A percentile compares a stretch with the other conserved stretches of the same genome.
Conservation (phyloP, 768 basidiomycete genomes). For the Agaricus blazei region DNA sequence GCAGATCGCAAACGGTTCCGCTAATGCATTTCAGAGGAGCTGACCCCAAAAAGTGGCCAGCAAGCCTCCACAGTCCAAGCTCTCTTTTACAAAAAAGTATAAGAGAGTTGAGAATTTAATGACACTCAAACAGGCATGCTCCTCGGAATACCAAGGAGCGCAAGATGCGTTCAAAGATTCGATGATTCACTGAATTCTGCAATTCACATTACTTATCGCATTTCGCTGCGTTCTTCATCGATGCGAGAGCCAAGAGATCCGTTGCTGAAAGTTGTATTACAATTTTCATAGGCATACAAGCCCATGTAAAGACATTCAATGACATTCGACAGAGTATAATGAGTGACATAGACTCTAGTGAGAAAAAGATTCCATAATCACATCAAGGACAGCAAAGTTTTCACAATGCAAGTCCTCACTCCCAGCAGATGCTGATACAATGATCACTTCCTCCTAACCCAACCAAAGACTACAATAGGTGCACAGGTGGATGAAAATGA, state of each 20-base stretch:
- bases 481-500: constrained; percentile 43
- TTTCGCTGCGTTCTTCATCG: constrained; percentile 79
- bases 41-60: constrained; percentile 21
- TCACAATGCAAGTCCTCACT: too few species aligned
- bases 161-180: constrained; percentile 82
- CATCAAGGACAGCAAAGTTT: too few species aligned
- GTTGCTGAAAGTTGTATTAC: constrained; percentile 42
- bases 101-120: constrained; percentile 45
- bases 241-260: constrained; percentile 77
- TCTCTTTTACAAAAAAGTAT: constrained; percentile 23
- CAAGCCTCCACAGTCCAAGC: constrained; percentile 30
- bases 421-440: too few species aligned
- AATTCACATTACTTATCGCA: constrained; percentile 82
- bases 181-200: constrained; percentile 80
- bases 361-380: too few species aligned
- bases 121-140: constrained; percentile 78
- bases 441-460: not conserved
- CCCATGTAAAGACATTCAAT: not conserved
- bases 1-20: constrained; percentile 21
- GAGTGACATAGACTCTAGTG: too few species aligned
- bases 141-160: constrained; percentile 70
- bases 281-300: not conserved
- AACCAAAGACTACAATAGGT: constrained; percentile 26
- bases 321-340: not conserved
- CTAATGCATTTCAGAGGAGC: constrained; percentile 47